Evolutionary conservation across 2,329 filamentous ascomycete genomes (phyloP).

Genomic region (Rutstroemia sp.): DNA sequence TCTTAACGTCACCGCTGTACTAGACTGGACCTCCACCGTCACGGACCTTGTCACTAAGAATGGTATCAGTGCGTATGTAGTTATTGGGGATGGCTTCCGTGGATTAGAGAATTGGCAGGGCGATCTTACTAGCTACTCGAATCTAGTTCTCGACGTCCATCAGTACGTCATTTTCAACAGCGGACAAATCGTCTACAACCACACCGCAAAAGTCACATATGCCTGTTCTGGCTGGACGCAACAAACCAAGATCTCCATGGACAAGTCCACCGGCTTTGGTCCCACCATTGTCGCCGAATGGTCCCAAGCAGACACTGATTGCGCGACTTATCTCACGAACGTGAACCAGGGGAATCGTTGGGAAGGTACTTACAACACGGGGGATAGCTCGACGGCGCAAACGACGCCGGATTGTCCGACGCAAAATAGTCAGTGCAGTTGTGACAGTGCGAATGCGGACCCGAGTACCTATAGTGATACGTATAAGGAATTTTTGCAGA

Average conservation of each 20-base stretch:
- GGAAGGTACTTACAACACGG: slow-evolving; percentile 76
- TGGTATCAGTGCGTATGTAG: slow-evolving; percentile 63
- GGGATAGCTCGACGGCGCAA: slow-evolving; percentile 46
- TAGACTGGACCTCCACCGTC: slow-evolving; percentile 72
- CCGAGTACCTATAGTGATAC: slow-evolving; percentile 55
- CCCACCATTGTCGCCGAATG: slow-evolving; percentile 95
- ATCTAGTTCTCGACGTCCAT: slow-evolving; percentile 88
- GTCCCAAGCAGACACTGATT: slow-evolving; percentile 97
- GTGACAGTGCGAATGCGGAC: slow-evolving; percentile 68
- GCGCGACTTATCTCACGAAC: slow-evolving; percentile 79
- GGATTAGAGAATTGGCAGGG: slow-evolving; percentile 88
- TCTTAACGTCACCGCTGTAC: slow-evolving; percentile 57
- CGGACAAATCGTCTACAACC: slow-evolving; percentile 73
- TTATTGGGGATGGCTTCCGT: slow-evolving; percentile 94
- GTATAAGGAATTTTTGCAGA: slow-evolving; percentile 81
- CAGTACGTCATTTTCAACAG: slow-evolving; percentile 98
- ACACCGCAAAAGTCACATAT: slow-evolving; percentile 77
- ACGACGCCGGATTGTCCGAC: slow-evolving; percentile 71
- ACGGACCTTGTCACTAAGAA: slow-evolving; percentile 68
- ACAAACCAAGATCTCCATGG: slow-evolving; percentile 66
- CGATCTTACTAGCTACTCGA: slow-evolving; percentile 61
- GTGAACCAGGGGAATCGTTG: slow-evolving; percentile 83
- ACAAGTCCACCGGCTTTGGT: slow-evolving; percentile 73
- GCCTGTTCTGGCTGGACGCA: slow-evolving; percentile 82
- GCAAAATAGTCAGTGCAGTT: slow-evolving; percentile 59